These are phyloP conservation scores for Calamus simplicifolius DNA, from an alignment of 176 grass and related monocot species.

Conservation along the genomic window DNA sequence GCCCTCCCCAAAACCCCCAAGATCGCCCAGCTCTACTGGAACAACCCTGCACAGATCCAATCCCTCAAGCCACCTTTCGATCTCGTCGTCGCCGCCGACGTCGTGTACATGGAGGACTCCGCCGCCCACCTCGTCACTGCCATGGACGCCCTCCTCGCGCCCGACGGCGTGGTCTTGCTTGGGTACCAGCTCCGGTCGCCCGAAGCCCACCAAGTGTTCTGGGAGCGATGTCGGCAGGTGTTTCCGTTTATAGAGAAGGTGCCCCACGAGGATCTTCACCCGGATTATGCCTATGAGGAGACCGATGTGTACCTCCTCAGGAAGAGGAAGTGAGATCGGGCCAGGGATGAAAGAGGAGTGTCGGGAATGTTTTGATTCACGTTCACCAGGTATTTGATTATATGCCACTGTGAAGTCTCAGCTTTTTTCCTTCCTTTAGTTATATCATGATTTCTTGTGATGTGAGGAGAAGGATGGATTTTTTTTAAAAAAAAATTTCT, in stretches of 20 bases:
- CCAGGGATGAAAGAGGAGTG: too few species aligned
- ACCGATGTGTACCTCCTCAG: constrained; percentile 65
- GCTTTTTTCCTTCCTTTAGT: too few species aligned
- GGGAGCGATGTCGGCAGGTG: constrained; percentile 39
- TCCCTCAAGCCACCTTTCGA: constrained; percentile 51
- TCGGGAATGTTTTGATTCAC: too few species aligned
- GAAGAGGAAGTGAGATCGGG: constrained; percentile 20
- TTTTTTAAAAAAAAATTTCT: too few species aligned
- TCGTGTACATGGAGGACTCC: constrained; percentile 86
- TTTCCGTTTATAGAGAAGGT: constrained; percentile 83
- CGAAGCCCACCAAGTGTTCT: constrained; percentile 70
- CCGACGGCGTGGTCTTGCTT: constrained; percentile 59
- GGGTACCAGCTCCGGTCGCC: constrained; percentile 81
- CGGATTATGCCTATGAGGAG: constrained; percentile 74
- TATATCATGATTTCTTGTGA: too few species aligned
- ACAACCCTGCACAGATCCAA: constrained; percentile 51
- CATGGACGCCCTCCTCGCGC: constrained; percentile 65
- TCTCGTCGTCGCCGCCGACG: constrained; percentile 74
- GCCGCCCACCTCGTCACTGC: constrained; percentile 63
- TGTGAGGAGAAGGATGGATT: too few species aligned
- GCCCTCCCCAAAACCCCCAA: constrained; percentile 48
- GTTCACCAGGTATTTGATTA: too few species aligned
- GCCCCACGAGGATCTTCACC: constrained; percentile 60
- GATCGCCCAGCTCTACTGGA: constrained; percentile 78
- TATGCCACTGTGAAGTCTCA: too few species aligned